Evolutionary conservation across 1,284 basidiomycete genomes (phyloP).

Genomic region (Cutaneotrichosporon sp.): DNA sequence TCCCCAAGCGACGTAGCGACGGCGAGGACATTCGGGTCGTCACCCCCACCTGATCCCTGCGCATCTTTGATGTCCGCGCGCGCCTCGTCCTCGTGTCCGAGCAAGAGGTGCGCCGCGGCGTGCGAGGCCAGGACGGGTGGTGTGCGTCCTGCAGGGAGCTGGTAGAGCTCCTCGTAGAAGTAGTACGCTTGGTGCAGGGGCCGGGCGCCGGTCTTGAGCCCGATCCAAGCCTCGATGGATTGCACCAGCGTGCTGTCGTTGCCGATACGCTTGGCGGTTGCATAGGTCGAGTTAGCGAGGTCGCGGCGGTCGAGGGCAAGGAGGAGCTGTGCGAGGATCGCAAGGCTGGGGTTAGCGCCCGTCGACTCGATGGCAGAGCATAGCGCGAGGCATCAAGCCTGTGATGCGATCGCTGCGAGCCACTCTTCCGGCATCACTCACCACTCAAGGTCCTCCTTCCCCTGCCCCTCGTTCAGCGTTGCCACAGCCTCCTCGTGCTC

Average conservation of each 20-base stretch:
- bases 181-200: conserved; percentile 61
- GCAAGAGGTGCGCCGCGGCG: conserved; percentile 73
- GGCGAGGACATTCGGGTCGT: conserved; percentile 64
- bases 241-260: conserved; percentile 86
- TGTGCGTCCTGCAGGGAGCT: conserved; percentile 70
- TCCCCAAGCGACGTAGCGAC: conserved; percentile 63
- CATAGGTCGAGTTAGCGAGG: conserved; percentile 78
- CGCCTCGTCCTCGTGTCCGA: conserved; percentile 74
- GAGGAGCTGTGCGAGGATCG: conserved; percentile 75
- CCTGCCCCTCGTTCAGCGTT: conserved; percentile 65
- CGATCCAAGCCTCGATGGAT: conserved; percentile 80
- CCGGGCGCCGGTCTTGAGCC: conserved; percentile 61
- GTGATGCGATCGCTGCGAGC: too few relatives aligned
- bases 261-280: conserved; percentile 72
- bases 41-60: conserved; percentile 53
- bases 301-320: conserved; percentile 77
- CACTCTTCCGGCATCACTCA: too few relatives aligned
- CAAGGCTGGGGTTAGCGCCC: conserved; percentile 56
- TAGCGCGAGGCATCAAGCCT: too few relatives aligned
- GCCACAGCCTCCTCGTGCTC: conserved; percentile 88
- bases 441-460: conserved; percentile 78
- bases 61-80: conserved; percentile 80
- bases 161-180: conserved; percentile 87
- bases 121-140: conserved; percentile 71
- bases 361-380: too few relatives aligned